A percentile compares a stretch with the other conserved stretches of the same genome.
Conservation (phyloP, 148 eudicot genomes). For the Amaranthus palmeri region DNA sequence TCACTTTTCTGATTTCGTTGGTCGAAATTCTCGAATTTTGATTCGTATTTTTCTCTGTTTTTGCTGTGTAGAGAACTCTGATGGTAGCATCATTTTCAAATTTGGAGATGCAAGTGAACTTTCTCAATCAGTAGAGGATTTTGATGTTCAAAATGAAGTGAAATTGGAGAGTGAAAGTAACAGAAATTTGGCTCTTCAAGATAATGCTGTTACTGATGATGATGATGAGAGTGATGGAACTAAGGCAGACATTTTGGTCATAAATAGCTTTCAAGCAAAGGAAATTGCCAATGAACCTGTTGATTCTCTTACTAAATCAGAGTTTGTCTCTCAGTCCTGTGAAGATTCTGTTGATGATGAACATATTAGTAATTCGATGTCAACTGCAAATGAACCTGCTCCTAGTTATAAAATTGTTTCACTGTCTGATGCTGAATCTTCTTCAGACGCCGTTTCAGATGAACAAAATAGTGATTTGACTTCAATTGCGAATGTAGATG, state of each 20-base stretch:
- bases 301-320: background rate
- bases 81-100: slow-evolving; percentile 66
- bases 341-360: slow-evolving; percentile 14
- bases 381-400: background rate
- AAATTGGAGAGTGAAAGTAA: slow-evolving; percentile 13
- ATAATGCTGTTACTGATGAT: background rate
- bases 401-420: background rate
- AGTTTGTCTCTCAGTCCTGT: slow-evolving; percentile 8
- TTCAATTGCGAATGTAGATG: background rate
- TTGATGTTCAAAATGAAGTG: slow-evolving; percentile 11
- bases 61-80: slow-evolving; percentile 44
- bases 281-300: background rate
- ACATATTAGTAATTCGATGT: background rate
- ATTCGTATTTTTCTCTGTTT: slow-evolving; percentile 11
- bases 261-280: background rate
- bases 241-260: background rate
- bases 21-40: background rate
- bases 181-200: background rate
- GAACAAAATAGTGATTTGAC: background rate
- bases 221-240: background rate
- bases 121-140: slow-evolving; percentile 7
- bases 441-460: background rate
- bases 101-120: slow-evolving; percentile 66
- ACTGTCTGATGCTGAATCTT: background rate
- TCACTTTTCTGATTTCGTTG: background rate